A percentile compares a stretch with the other conserved stretches of the same genome.
phyloP scores from a whole-genome alignment of 805 yeast species.

The Candida sphagnicola region DNA sequence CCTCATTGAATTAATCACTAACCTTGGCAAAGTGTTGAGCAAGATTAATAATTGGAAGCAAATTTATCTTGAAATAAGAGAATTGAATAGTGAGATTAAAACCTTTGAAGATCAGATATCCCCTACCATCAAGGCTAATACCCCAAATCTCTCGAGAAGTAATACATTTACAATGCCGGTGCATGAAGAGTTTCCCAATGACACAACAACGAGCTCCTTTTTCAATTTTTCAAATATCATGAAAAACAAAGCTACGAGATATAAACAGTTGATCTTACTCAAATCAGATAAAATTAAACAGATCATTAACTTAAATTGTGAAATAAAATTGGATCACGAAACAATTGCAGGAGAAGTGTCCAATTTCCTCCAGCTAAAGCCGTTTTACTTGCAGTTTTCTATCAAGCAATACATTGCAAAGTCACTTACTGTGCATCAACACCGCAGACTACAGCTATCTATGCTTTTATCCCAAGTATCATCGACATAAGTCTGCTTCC shows the following conservation, averaged over 20 bases:
- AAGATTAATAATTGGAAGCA: constrained; percentile 29
- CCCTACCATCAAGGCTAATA: not conserved
- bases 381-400: constrained; percentile 34
- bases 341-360: constrained; percentile 59
- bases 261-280: constrained; percentile 38
- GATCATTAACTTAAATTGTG: constrained; percentile 41
- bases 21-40: constrained; percentile 17
- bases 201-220: constrained; percentile 18
- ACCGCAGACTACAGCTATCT: not conserved
- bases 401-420: constrained; percentile 21
- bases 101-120: constrained; percentile 19
- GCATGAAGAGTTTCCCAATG: constrained; percentile 9
- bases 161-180: constrained; percentile 13
- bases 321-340: constrained; percentile 56
- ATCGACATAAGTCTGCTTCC: not conserved
- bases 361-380: constrained; percentile 50
- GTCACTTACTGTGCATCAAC: constrained; percentile 12
- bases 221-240: constrained; percentile 38
- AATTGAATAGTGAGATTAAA: constrained; percentile 24
- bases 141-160: constrained; percentile 15
- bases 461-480: not conserved
- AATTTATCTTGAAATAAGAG: constrained; percentile 22
- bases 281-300: constrained; percentile 39
- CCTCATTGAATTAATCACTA: constrained; percentile 17
- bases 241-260: constrained; percentile 49